Percentiles rank a stretch among this genome's conserved stretches.
phyloP scores from a whole-genome alignment of 345 rosid species.

The Zanthoxylum bungeanum region DNA sequence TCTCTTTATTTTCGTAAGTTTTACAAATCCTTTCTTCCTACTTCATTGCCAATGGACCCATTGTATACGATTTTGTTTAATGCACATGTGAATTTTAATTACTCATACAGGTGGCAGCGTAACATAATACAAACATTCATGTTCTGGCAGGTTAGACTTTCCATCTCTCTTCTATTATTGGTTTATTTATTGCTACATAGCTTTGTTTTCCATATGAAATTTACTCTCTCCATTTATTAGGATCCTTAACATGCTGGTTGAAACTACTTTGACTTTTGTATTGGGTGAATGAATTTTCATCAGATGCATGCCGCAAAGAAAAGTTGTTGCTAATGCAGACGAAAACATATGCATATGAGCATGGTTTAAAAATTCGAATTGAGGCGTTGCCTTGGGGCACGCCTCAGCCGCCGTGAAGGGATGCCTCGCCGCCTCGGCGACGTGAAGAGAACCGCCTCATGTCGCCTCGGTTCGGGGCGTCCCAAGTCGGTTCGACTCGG shows the following conservation, averaged over 20 bases:
- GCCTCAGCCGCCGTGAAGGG: too few species aligned
- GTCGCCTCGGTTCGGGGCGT: too few species aligned
- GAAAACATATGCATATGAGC: not conserved
- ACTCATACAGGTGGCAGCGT: constrained; percentile 87
- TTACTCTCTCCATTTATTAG: not conserved
- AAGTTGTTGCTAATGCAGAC: not conserved
- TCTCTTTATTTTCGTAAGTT: constrained; percentile 82
- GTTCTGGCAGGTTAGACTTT: constrained; percentile 88
- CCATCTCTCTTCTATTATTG: not conserved
- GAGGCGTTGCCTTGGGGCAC: too few species aligned
- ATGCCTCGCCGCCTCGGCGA: too few species aligned
- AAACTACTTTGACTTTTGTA: not conserved
- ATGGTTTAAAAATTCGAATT: too few species aligned
- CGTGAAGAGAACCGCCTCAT: too few species aligned
- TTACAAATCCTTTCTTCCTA: constrained; percentile 7
- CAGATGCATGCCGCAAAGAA: not conserved
- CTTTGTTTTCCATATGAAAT: not conserved
- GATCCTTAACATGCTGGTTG: not conserved
- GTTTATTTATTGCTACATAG: not conserved
- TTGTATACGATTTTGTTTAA: constrained; percentile 10
- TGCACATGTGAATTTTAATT: not conserved
- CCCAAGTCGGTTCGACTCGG: too few species aligned
- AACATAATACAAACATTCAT: constrained; percentile 95
- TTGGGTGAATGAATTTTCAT: not conserved
- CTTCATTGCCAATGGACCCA: not conserved